Conservation (phyloP, 75 land plant species). For the Sequoia sempervirens region DNA sequence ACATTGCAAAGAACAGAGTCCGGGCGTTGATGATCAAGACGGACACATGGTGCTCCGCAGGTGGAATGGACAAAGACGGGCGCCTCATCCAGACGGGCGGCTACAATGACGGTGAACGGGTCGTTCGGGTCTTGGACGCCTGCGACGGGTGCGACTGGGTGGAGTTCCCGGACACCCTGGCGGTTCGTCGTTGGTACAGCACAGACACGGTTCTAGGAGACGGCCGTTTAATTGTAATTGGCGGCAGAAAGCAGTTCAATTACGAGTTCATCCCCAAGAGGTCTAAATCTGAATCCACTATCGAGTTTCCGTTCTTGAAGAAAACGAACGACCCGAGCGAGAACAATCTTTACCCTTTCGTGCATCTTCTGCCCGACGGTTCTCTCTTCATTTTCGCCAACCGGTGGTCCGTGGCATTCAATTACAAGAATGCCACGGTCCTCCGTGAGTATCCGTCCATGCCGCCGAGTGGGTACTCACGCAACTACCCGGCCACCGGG, state of each 20-base stretch:
- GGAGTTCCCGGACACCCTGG: conserved; percentile 29
- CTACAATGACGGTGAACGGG: conserved; percentile 46
- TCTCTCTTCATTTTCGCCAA: conserved; percentile 83
- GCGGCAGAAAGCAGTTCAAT: conserved; percentile 60
- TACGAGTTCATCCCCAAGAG: conserved; percentile 66
- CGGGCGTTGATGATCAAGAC: conserved; percentile 55
- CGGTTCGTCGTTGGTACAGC: conserved; percentile 60
- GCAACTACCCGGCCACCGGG: conserved; percentile 73
- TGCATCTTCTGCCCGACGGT: conserved; percentile 74
- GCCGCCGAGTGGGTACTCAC: conserved; percentile 31
- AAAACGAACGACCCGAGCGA: conserved; percentile 35
- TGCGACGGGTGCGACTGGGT: conserved; percentile 53
- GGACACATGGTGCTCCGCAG: conserved; percentile 86
- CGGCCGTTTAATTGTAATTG: conserved; percentile 65
- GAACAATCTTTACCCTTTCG: conserved; percentile 78
- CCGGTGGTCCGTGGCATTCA: conserved; percentile 36
- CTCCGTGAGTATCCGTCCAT: conserved; percentile 29
- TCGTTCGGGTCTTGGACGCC: conserved; percentile 36
- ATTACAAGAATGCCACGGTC: conserved; percentile 33
- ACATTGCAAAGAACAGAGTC: conserved; percentile 28
- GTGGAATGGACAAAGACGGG: conserved; percentile 52
- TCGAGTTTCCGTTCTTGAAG: conserved; percentile 27
- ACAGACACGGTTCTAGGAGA: conserved; percentile 63
- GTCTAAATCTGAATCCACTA: neutral
- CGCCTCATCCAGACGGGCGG: conserved; percentile 80